Percentiles rank a stretch among this genome's conserved stretches.
These are phyloP conservation scores for Penicillium psychrofluorescens DNA, from an alignment of 495 filamentous ascomycete species.

Conservation along the genomic window DNA sequence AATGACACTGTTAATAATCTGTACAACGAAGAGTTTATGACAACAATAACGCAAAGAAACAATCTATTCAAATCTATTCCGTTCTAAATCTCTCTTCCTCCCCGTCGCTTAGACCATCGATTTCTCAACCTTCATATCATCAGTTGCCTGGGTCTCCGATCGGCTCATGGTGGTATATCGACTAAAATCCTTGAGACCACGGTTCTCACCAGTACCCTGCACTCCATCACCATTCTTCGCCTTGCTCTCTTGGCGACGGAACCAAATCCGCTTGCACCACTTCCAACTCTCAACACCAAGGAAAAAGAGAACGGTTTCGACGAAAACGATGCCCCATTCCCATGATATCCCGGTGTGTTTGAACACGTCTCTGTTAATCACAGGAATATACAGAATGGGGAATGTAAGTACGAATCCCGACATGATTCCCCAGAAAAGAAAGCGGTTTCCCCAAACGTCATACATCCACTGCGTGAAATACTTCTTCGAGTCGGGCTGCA, in stretches of 20 bases:
- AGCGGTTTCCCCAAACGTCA: conserved; percentile 64
- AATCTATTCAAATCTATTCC: too few species aligned
- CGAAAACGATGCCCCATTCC: conserved; percentile 63
- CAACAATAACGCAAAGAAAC: too few species aligned
- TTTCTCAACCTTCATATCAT: conserved; percentile 23
- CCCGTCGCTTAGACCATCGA: conserved; percentile 20
- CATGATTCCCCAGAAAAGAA: conserved; percentile 64
- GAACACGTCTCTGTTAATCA: conserved; percentile 61
- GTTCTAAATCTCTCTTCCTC: background rate
- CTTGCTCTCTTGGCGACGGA: conserved; percentile 28
- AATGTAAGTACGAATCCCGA: conserved; percentile 65
- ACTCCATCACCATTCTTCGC: conserved; percentile 4
- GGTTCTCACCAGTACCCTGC: conserved; percentile 6
- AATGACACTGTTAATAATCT: too few species aligned
- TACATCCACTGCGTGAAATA: conserved; percentile 49
- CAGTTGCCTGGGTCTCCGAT: conserved; percentile 25
- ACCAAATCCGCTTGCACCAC: conserved; percentile 51
- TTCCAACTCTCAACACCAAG: conserved; percentile 61
- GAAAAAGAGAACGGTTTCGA: conserved; percentile 55
- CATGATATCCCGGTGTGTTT: conserved; percentile 63
- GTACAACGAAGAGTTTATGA: too few species aligned
- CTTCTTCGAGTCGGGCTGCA: conserved; percentile 48
- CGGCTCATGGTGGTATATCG: conserved; percentile 33
- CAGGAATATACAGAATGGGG: conserved; percentile 65
- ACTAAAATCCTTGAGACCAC: conserved; percentile 23